Evolutionary conservation across 2,329 filamentous ascomycete genomes (phyloP), one percentile per base, ranked within the genome.

Genomic region (Coleophoma cylindrospora): DNA sequence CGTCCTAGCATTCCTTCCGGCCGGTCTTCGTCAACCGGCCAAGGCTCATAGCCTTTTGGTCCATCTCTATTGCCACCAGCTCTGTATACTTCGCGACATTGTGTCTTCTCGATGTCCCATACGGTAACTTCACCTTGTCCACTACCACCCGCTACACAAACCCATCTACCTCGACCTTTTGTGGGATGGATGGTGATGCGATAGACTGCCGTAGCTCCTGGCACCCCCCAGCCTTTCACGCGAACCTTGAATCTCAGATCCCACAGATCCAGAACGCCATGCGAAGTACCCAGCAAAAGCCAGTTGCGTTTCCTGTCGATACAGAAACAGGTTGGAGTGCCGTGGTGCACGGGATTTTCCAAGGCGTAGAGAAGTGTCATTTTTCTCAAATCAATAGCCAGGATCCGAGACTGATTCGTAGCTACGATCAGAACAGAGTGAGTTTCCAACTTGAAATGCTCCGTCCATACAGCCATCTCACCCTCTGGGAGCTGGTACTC

Each of bases 221-320:
- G 84, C 27, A 96, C 79, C 1, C 90, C 90, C 90, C 91, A 97
- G 13, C 86, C 88, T 66, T 89, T 91, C 21, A 97, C 74, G 19
- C 90, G 82, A 60, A 97, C 80, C 57, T 84, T 87, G 75, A 99
- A 99, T n/a, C 94, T 86, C 38, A 99, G 76, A 68, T 99, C 94
- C 94, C 94, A 99, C 1, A 99, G 77, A 64, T 95, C 88, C 8
- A 99, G 74, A 27, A 97, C 86, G 34, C 95, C 94, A 64, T 97
- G 91, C 0, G 90, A 89, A 1, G 95, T 99, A 34, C 91, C 94
- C 0, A 97, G 72, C 2, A 95, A 79, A 3, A 99, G 74, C 94
- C 94, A 99, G 63, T 94, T 91, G 46, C 87, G 85, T 64, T 85
- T 89, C 50, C 83, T 80, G 62, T 96, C 91, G 33, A 96, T 78